Percentiles rank a stretch among this genome's conserved stretches.
Conservation (phyloP, 2,329 filamentous ascomycete species). For the Nannizzia gypsea region DNA sequence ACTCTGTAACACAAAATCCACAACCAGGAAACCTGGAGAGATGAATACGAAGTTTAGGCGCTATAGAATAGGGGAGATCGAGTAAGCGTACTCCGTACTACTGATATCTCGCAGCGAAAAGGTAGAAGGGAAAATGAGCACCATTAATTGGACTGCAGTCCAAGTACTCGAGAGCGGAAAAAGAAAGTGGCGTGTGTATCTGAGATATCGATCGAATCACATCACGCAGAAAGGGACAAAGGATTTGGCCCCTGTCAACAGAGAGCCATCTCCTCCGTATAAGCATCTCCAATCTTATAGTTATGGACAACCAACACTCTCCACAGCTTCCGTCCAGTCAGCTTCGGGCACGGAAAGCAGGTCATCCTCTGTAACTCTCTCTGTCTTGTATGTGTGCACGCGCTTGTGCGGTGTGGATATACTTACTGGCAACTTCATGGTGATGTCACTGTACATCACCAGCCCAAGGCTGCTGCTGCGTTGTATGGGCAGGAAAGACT, state of each 20-base stretch:
- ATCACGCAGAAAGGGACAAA: background rate
- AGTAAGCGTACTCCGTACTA: no score
- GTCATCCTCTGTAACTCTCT: background rate
- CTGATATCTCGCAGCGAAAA: background rate
- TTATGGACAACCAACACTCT: background rate
- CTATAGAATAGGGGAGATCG: background rate
- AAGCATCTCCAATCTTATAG: background rate
- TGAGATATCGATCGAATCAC: background rate
- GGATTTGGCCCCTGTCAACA: background rate
- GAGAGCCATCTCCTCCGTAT: no score
- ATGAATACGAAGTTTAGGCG: background rate
- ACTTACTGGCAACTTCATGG: background rate
- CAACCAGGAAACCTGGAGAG: background rate
- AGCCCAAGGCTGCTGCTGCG: background rate
- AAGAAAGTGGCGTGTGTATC: background rate
- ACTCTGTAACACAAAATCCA: background rate
- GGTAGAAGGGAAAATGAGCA: background rate
- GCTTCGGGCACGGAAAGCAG: background rate
- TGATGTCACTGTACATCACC: background rate
- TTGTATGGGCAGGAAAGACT: background rate
- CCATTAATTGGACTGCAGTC: no score
- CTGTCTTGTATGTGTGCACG: background rate
- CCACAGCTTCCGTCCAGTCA: constrained; percentile 6
- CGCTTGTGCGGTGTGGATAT: background rate
- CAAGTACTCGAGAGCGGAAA: background rate